Conservation (phyloP, 2,329 filamentous ascomycete genomes). For the Stemphylium lycopersici region DNA sequence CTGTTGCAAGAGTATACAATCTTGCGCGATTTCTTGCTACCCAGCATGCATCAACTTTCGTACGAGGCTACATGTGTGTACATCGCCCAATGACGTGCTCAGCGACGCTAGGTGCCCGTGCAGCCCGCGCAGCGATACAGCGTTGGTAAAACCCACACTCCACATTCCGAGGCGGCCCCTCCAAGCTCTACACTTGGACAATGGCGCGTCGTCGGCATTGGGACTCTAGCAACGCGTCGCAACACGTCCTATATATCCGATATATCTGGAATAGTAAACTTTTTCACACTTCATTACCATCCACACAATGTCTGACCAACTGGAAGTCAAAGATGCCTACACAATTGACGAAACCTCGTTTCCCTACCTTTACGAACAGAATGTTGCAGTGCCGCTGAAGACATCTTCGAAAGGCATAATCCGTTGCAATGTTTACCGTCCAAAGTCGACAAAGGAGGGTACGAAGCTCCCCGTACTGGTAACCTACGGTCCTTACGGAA, state of each 20-base stretch:
- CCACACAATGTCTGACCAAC: slow-evolving; percentile 32
- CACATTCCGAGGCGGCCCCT: slow-evolving; percentile 29
- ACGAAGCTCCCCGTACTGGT: slow-evolving; percentile 65
- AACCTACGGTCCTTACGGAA: slow-evolving; percentile 76
- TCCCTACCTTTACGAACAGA: slow-evolving; percentile 58
- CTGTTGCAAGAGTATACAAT: too few species aligned
- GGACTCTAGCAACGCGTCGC: slow-evolving; percentile 15
- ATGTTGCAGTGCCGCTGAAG: slow-evolving; percentile 56
- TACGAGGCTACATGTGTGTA: too few species aligned
- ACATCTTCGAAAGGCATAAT: slow-evolving; percentile 49
- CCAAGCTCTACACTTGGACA: slow-evolving; percentile 4
- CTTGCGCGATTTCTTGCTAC: too few species aligned
- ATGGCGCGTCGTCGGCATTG: slow-evolving; percentile 9
- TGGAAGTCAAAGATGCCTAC: slow-evolving; percentile 42
- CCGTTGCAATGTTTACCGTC: slow-evolving; percentile 59
- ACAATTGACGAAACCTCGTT: slow-evolving; percentile 44
- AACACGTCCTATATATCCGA: slow-evolving; percentile 25
- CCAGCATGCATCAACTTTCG: too few species aligned
- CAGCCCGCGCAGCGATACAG: background rate
- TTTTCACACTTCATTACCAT: background rate
- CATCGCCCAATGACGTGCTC: background rate
- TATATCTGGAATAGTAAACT: background rate
- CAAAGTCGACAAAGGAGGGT: slow-evolving; percentile 46
- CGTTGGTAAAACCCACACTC: slow-evolving; percentile 15
- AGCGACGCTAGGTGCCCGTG: background rate